A percentile compares a stretch with the other conserved stretches of the same genome.
Conservation (phyloP, 1,139 yeast genomes). For the Schizosaccharomyces versatilis region DNA sequence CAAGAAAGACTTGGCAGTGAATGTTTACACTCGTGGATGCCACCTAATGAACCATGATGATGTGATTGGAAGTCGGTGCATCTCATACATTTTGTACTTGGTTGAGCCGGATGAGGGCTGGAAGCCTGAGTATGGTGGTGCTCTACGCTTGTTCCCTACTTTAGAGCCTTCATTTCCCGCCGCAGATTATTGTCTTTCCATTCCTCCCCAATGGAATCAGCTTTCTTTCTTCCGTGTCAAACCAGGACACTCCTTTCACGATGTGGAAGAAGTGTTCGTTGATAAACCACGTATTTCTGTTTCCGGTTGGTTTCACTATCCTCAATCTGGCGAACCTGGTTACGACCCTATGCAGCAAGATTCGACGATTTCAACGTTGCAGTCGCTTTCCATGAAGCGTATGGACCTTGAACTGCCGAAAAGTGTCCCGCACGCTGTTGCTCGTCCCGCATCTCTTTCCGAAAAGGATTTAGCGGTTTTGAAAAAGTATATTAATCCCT, state of each 20-base stretch:
- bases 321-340: constrained; percentile 80
- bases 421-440: neutral
- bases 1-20: constrained; percentile 80
- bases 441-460: constrained; percentile 4
- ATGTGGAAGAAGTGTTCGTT: constrained; percentile 86
- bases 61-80: constrained; percentile 85
- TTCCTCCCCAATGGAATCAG: constrained; percentile 87
- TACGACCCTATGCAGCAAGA: constrained; percentile 18
- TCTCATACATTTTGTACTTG: constrained; percentile 73
- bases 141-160: constrained; percentile 66
- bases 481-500: constrained; percentile 22
- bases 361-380: constrained; percentile 9
- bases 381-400: constrained; percentile 3
- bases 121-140: constrained; percentile 84
- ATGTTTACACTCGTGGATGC: constrained; percentile 79
- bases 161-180: constrained; percentile 75
- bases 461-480: constrained; percentile 17
- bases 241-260: constrained; percentile 91
- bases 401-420: neutral
- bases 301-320: constrained; percentile 98
- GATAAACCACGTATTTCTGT: constrained; percentile 76
- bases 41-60: constrained; percentile 91
- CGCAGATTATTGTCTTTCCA: constrained; percentile 44
- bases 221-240: constrained; percentile 88
- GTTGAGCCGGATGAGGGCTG: constrained; percentile 81